A percentile compares a stretch with the other conserved stretches of the same genome.
Conservation (phyloP, 106 monocot genomes). For the Dendrobium huoshanense region DNA sequence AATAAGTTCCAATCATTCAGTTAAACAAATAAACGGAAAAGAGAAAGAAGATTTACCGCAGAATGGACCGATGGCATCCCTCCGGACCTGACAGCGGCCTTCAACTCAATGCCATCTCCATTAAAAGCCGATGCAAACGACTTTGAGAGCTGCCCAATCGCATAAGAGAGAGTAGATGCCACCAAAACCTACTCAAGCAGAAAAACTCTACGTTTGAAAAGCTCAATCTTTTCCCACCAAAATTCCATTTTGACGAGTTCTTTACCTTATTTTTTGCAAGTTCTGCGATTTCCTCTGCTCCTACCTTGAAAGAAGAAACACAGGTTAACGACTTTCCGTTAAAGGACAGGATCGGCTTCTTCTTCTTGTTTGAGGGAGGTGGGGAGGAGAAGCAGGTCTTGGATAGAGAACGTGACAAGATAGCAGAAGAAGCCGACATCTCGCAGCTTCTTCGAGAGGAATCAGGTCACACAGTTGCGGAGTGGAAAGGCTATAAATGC, state of each 20-base stretch:
- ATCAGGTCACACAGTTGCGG: background rate
- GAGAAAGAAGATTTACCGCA: slow-evolving; percentile 24
- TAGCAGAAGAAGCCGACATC: background rate
- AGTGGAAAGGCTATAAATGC: no score
- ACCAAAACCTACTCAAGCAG: slow-evolving; percentile 35
- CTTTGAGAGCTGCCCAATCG: slow-evolving; percentile 57
- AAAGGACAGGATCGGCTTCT: slow-evolving; percentile 2
- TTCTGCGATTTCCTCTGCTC: slow-evolving; percentile 28
- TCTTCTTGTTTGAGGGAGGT: background rate
- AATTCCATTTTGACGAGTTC: background rate
- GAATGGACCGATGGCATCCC: slow-evolving; percentile 73
- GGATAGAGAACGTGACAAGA: background rate
- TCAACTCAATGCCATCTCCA: slow-evolving; percentile 33
- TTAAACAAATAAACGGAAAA: background rate
- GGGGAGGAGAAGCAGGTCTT: background rate
- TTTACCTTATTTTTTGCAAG: slow-evolving; percentile 49
- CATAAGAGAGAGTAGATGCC: slow-evolving; percentile 32
- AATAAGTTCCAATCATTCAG: background rate
- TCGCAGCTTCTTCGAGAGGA: no score
- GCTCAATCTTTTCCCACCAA: background rate
- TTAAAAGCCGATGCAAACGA: slow-evolving; percentile 27
- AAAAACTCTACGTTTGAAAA: background rate
- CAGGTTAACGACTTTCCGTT: background rate
- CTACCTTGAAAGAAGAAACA: slow-evolving; percentile 15
- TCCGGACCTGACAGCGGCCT: slow-evolving; percentile 37